Conservation (phyloP, 163 green algal species). For the Chloromonas sp. region DNA sequence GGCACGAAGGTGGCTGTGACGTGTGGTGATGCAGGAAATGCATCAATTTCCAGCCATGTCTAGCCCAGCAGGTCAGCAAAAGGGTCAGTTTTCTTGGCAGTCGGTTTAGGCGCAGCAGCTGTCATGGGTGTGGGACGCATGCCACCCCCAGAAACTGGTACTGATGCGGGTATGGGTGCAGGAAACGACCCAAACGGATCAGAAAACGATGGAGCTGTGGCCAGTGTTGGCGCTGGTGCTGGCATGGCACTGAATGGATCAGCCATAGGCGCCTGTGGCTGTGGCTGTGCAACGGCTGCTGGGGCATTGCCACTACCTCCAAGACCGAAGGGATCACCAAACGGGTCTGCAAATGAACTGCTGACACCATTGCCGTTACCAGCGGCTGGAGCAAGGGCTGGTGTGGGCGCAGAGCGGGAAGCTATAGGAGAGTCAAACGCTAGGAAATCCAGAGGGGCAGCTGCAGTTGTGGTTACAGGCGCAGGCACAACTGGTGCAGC, state of each 20-base stretch:
- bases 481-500: not conserved
- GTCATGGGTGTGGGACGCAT: not conserved
- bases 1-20: too few relatives aligned
- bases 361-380: not conserved
- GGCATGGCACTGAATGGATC: not conserved
- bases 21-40: too few relatives aligned
- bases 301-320: not conserved
- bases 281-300: too few relatives aligned
- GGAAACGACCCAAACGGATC: not conserved
- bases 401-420: too few relatives aligned
- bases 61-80: not conserved
- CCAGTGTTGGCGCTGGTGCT: not conserved
- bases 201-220: too few relatives aligned
- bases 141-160: not conserved
- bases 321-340: not conserved
- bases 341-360: not conserved
- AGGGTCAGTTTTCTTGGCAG: not conserved
- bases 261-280: not conserved
- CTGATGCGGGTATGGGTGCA: too few relatives aligned
- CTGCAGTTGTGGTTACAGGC: not conserved
- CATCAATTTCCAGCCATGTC: too few relatives aligned
- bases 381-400: not conserved
- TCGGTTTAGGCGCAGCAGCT: not conserved
- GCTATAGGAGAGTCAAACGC: too few relatives aligned
- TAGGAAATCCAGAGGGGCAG: not conserved